These are phyloP conservation scores for Hypoxylon sp. DNA, from an alignment of 2,329 filamentous ascomycete genomes.

Conservation along the genomic window DNA sequence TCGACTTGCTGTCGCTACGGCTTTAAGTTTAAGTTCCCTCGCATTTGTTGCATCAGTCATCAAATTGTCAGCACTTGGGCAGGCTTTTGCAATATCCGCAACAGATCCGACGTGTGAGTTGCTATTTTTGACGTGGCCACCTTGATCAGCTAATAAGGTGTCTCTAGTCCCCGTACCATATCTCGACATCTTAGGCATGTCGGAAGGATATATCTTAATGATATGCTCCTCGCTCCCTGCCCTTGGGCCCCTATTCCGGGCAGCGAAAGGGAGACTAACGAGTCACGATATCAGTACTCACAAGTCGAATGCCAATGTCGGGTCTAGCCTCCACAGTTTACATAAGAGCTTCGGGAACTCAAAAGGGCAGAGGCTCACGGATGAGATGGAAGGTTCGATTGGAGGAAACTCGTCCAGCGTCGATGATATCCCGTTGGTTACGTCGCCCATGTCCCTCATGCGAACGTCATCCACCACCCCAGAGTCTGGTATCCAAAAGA, in stretches of 20 bases:
- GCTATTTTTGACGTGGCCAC: neutral
- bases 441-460: conserved; percentile 20
- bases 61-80: conserved; percentile 50
- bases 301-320: conserved; percentile 27
- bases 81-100: conserved; percentile 45
- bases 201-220: conserved; percentile 48
- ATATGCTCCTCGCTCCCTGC: conserved; percentile 45
- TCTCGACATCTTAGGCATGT: conserved; percentile 50
- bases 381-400: conserved; percentile 35
- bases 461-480: neutral
- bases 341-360: conserved; percentile 27
- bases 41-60: conserved; percentile 52
- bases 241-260: conserved; percentile 44
- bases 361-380: conserved; percentile 28
- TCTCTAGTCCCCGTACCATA: conserved; percentile 47
- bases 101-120: conserved; percentile 53
- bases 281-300: conserved; percentile 28
- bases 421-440: conserved; percentile 41
- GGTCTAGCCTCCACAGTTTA: conserved; percentile 38
- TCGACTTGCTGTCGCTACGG: conserved; percentile 48
- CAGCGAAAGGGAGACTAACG: conserved; percentile 38
- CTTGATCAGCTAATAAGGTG: conserved; percentile 13
- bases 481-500: conserved; percentile 31
- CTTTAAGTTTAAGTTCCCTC: conserved; percentile 49
- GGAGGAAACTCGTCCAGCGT: conserved; percentile 32